Evolutionary conservation across 2,329 filamentous ascomycete genomes (phyloP).

Genomic region (Emmonsia crescens): DNA sequence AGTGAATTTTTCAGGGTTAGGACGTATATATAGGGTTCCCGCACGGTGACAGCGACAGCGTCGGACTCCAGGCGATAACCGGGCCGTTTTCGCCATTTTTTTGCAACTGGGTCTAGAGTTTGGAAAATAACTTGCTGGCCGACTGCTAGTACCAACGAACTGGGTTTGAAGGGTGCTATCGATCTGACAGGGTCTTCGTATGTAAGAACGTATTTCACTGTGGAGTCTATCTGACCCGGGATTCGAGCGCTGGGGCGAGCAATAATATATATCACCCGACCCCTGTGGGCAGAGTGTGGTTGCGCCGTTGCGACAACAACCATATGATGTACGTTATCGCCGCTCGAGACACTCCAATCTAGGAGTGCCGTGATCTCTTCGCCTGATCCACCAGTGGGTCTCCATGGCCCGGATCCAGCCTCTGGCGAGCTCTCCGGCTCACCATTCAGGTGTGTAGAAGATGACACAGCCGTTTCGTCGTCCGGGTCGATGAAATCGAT

Average conservation of each 20-base stretch:
- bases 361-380: conserved; percentile 32
- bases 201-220: conserved; percentile 27
- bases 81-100: conserved; percentile 32
- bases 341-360: conserved; percentile 30
- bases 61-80: conserved; percentile 37
- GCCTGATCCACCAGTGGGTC: conserved; percentile 25
- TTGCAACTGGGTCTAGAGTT: conserved; percentile 31
- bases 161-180: conserved; percentile 41
- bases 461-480: conserved; percentile 4
- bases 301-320: conserved; percentile 31
- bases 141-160: conserved; percentile 36
- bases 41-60: conserved; percentile 40
- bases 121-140: conserved; percentile 36
- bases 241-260: conserved; percentile 20
- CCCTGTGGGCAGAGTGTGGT: conserved; percentile 17
- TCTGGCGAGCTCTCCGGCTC: conserved; percentile 1
- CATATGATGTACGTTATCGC: conserved; percentile 30
- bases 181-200: conserved; percentile 40
- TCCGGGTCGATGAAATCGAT: conserved; percentile 33
- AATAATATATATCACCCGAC: conserved; percentile 31
- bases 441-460: conserved; percentile 3
- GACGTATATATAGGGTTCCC: conserved; percentile 40
- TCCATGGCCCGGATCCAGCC: conserved; percentile 13
- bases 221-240: conserved; percentile 22
- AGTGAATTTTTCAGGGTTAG: conserved; percentile 46